phyloP scores from a whole-genome alignment of 169 alveolate genomes.

The Plasmodium berghei region DNA sequence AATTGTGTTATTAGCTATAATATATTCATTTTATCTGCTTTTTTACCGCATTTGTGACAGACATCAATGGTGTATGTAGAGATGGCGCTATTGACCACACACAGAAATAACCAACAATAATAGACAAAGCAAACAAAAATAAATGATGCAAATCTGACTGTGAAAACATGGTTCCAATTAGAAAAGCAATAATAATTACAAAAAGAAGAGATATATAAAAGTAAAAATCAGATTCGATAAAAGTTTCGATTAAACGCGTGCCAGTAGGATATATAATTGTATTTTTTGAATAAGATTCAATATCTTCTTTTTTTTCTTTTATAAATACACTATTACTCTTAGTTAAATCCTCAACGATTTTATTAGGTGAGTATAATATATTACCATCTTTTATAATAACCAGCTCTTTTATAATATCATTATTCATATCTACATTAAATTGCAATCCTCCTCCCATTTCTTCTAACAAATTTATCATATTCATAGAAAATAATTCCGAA shows the following conservation, averaged over 20 bases:
- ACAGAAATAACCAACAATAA: slow-evolving; percentile 90
- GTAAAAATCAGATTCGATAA: slow-evolving; percentile 59
- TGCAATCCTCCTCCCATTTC: slow-evolving; percentile 86
- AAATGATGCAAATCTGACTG: slow-evolving; percentile 66
- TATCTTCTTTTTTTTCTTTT: slow-evolving; percentile 22
- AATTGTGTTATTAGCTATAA: too few species aligned
- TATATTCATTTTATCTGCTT: not conserved
- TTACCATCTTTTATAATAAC: slow-evolving; percentile 81
- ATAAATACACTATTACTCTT: slow-evolving; percentile 72
- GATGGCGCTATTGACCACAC: slow-evolving; percentile 95
- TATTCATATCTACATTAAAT: slow-evolving; percentile 83
- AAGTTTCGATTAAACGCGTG: slow-evolving; percentile 29
- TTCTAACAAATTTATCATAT: slow-evolving; percentile 86
- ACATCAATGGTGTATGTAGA: slow-evolving; percentile 93
- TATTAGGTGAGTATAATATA: slow-evolving; percentile 77
- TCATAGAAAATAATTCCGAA: slow-evolving; percentile 89
- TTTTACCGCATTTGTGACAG: slow-evolving; percentile 93
- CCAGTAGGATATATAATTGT: slow-evolving; percentile 74
- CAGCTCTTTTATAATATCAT: slow-evolving; percentile 82
- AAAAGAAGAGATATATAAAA: slow-evolving; percentile 37
- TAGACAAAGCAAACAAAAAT: slow-evolving; percentile 78
- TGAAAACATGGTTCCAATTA: slow-evolving; percentile 41
- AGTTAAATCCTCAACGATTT: slow-evolving; percentile 13
- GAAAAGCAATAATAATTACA: slow-evolving; percentile 22
- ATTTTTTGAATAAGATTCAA: slow-evolving; percentile 75